Evolutionary conservation across 371 early-diverging fungal species (phyloP).

Genomic region (Nematocida ausubeli): DNA sequence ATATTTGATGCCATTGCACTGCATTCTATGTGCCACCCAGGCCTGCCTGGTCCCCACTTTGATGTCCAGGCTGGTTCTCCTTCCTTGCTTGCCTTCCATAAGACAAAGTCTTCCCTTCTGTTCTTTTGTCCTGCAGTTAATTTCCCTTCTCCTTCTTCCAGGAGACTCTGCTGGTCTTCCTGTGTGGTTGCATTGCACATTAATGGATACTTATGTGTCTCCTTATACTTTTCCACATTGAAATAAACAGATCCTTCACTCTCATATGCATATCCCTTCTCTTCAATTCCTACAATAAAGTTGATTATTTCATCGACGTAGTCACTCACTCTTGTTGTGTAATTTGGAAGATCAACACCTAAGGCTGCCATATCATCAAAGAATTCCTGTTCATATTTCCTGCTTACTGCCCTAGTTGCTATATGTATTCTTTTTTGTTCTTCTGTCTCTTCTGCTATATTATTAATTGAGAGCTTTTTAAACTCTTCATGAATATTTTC

Average conservation of each 20-base stretch:
- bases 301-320: slow-evolving; percentile 86
- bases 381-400: slow-evolving; percentile 88
- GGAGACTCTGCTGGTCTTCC: slow-evolving; percentile 48
- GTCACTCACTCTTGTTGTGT: slow-evolving; percentile 90
- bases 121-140: slow-evolving; percentile 72
- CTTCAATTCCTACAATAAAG: slow-evolving; percentile 82
- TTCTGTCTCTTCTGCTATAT: slow-evolving; percentile 25
- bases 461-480: slow-evolving; percentile 7
- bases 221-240: slow-evolving; percentile 80
- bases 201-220: slow-evolving; percentile 68
- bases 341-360: slow-evolving; percentile 77
- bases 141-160: slow-evolving; percentile 67
- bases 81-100: slow-evolving; percentile 92
- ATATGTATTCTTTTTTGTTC: slow-evolving; percentile 38
- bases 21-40: slow-evolving; percentile 99
- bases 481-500: not conserved
- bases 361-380: slow-evolving; percentile 87
- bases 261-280: slow-evolving; percentile 83
- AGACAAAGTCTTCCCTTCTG: slow-evolving; percentile 81
- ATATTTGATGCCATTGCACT: slow-evolving; percentile 93
- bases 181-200: slow-evolving; percentile 43
- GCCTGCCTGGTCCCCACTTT: slow-evolving; percentile 71
- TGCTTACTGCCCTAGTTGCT: slow-evolving; percentile 70
- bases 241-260: slow-evolving; percentile 94
- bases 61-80: slow-evolving; percentile 78